Conservation (phyloP, 2,329 filamentous ascomycete genomes). For the Herpotrichia juniperi region DNA sequence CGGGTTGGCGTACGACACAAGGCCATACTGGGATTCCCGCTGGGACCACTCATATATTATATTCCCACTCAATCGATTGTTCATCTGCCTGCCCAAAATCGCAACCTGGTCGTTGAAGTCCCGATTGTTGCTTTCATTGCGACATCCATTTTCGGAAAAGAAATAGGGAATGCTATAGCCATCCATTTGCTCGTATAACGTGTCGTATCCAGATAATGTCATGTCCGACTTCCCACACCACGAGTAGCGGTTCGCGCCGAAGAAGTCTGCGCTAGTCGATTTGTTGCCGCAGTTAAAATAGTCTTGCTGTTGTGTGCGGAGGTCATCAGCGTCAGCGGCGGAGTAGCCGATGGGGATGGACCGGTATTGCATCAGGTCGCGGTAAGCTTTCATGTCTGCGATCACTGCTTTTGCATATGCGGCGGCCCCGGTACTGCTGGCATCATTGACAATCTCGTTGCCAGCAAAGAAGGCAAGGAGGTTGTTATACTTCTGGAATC, state of each 20-base stretch:
- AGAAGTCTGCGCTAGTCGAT: slow-evolving; percentile 14
- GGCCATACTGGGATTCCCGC: slow-evolving; percentile 5
- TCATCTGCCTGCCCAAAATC: slow-evolving; percentile 16
- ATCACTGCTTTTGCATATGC: slow-evolving; percentile 10
- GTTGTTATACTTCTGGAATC: slow-evolving; percentile 12
- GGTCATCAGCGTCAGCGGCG: slow-evolving; percentile 1
- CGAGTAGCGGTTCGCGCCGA: slow-evolving; percentile 4
- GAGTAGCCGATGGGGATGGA: slow-evolving; percentile 20
- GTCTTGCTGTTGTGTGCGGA: slow-evolving; percentile 6
- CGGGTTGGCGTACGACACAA: slow-evolving; percentile 7
- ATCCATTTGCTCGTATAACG: slow-evolving; percentile 10
- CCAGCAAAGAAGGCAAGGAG: slow-evolving; percentile 9
- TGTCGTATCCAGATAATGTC: slow-evolving; percentile 10
- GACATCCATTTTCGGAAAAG: slow-evolving; percentile 11
- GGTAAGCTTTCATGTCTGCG: slow-evolving; percentile 15
- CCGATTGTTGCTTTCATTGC: background rate
- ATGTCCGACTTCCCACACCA: slow-evolving; percentile 12
- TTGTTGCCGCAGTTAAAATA: slow-evolving; percentile 16
- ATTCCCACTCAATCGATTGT: slow-evolving; percentile 16
- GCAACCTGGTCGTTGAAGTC: slow-evolving; percentile 14
- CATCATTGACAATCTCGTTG: slow-evolving; percentile 14
- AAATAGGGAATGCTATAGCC: slow-evolving; percentile 15
- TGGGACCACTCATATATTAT: slow-evolving; percentile 18
- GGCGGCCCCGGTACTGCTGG: background rate
- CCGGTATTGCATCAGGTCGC: slow-evolving; percentile 16